Conservation (phyloP, 2,329 filamentous ascomycete genomes). For the Fusarium sublunatum region DNA sequence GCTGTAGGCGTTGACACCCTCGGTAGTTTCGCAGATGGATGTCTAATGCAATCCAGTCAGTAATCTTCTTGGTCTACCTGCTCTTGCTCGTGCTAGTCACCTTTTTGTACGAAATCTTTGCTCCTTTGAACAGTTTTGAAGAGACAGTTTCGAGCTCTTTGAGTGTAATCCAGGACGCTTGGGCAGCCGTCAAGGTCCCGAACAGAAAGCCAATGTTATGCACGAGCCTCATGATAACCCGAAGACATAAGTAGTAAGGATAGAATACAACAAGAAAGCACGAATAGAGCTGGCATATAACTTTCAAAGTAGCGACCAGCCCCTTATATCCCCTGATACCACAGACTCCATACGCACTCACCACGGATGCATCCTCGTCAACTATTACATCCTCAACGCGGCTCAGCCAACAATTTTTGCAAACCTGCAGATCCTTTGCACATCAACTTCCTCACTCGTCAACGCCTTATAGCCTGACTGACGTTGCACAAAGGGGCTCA, state of each 20-base stretch:
- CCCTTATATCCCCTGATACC: slow-evolving; percentile 2
- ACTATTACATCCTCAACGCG: slow-evolving; percentile 5
- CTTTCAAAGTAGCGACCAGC: not conserved
- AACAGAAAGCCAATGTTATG: not conserved
- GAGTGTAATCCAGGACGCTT: slow-evolving; percentile 7
- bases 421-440: not conserved
- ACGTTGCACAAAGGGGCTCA: not conserved
- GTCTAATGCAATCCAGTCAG: slow-evolving; percentile 10
- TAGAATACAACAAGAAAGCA: not conserved
- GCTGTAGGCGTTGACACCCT: slow-evolving; percentile 37
- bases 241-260: not conserved
- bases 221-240: not conserved
- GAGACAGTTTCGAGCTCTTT: slow-evolving; percentile 5
- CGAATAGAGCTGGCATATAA: not conserved
- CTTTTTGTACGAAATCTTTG: slow-evolving; percentile 42
- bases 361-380: not conserved
- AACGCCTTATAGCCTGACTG: not conserved
- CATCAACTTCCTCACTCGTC: not conserved
- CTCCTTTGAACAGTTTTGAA: slow-evolving; percentile 28
- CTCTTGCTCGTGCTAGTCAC: slow-evolving; percentile 2
- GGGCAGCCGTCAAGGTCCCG: slow-evolving; percentile 4
- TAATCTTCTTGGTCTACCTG: not conserved
- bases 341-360: not conserved
- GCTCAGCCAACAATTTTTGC: slow-evolving; percentile 2
- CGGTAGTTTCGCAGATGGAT: slow-evolving; percentile 41